Evolutionary conservation across 1,284 basidiomycete species (phyloP).

Genomic region (Ceratobasidium theobromae): DNA sequence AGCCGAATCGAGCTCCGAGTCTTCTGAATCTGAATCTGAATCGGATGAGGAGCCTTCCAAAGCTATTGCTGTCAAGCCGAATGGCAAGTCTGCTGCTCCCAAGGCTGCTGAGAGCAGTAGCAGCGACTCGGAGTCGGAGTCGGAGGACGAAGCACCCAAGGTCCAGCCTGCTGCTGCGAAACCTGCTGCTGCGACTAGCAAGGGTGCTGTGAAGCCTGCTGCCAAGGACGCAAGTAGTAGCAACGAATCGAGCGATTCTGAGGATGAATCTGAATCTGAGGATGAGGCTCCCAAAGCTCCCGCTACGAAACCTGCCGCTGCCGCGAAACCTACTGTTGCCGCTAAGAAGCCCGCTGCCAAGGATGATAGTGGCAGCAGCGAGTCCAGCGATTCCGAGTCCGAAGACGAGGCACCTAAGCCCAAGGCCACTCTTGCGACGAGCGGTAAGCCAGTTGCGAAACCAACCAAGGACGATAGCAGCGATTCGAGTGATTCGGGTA

Average conservation of each 20-base stretch:
- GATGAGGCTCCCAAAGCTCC: slow-evolving; percentile 36
- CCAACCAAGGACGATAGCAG: slow-evolving; percentile 34
- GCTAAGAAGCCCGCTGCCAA: not conserved
- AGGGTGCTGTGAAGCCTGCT: not conserved
- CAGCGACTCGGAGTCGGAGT: slow-evolving; percentile 7
- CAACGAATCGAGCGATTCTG: slow-evolving; percentile 22
- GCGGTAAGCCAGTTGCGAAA: too few species aligned
- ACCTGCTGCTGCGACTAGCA: not conserved
- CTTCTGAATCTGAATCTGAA: slow-evolving; percentile 2
- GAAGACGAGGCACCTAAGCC: slow-evolving; percentile 10
- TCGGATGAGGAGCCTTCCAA: slow-evolving; percentile 40
- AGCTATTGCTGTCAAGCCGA: slow-evolving; percentile 26
- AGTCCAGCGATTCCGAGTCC: slow-evolving; percentile 25
- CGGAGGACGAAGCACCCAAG: slow-evolving; percentile 25
- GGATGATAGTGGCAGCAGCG: not conserved
- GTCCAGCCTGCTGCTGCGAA: not conserved
- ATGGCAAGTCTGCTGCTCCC: slow-evolving; percentile 18
- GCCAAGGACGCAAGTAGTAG: slow-evolving; percentile 5
- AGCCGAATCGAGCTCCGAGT: slow-evolving; percentile 13
- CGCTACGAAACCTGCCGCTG: slow-evolving; percentile 34
- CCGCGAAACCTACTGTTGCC: slow-evolving; percentile 17
- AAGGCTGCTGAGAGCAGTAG: not conserved
- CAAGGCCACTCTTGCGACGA: too few species aligned
- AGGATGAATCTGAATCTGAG: slow-evolving; percentile 34
- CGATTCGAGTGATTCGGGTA: slow-evolving; percentile 36